Conservation (phyloP, 2,329 filamentous ascomycete species). For the Herpotrichia juniperi region DNA sequence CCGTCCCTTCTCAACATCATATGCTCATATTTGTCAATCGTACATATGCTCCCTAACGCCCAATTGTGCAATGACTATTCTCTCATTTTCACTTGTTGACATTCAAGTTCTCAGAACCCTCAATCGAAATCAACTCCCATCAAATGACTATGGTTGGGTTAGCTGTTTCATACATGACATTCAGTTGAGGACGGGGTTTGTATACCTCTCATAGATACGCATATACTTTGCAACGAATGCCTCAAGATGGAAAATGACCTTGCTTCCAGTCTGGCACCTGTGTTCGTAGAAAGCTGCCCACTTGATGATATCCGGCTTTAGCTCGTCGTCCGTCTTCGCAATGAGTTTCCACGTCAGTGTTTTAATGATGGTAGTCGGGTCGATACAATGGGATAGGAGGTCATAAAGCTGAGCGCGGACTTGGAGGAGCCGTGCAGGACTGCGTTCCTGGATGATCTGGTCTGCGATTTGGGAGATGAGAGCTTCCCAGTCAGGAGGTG, state of each 20-base stretch:
- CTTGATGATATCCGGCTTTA: conserved; percentile 91
- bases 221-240: conserved; percentile 99
- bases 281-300: conserved; percentile 99
- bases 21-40: not conserved
- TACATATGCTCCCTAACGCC: conserved; percentile 1
- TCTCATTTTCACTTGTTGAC: not conserved
- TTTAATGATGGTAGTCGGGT: conserved; percentile 90
- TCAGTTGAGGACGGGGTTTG: conserved; percentile 7
- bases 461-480: conserved; percentile 87
- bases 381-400: conserved; percentile 95
- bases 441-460: conserved; percentile 91
- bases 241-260: conserved; percentile 97
- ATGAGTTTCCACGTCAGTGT: conserved; percentile 94
- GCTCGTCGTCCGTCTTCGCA: conserved; percentile 80
- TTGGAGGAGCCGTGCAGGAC: conserved; percentile 84
- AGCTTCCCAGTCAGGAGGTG: conserved; percentile 95
- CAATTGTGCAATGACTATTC: not conserved
- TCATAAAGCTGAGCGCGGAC: conserved; percentile 97
- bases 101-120: not conserved
- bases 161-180: not conserved
- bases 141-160: conserved; percentile 50
- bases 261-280: conserved; percentile 85
- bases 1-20: not conserved
- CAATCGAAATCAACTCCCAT: conserved; percentile 72
- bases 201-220: conserved; percentile 89